phyloP scores from a whole-genome alignment of 805 yeast species.

The Yarrowia sp. region DNA sequence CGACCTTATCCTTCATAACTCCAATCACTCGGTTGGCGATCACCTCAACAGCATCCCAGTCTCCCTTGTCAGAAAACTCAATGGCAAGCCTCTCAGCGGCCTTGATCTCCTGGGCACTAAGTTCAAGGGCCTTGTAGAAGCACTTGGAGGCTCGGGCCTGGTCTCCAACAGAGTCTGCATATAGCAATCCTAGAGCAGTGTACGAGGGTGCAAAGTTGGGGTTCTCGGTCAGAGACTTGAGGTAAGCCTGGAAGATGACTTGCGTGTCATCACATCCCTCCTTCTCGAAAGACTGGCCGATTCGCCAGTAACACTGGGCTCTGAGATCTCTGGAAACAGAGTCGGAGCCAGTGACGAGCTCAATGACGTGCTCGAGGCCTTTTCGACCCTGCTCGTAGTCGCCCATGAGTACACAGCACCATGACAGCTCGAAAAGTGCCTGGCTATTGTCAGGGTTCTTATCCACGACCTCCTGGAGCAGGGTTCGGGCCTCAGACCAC shows the following conservation, averaged over 20 bases:
- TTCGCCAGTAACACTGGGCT: conserved; percentile 65
- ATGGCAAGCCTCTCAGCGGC: conserved; percentile 73
- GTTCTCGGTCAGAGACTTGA: conserved; percentile 57
- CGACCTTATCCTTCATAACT: conserved; percentile 45
- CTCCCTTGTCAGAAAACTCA: conserved; percentile 60
- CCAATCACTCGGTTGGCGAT: conserved; percentile 63
- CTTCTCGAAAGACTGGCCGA: conserved; percentile 60
- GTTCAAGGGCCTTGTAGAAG: conserved; percentile 83
- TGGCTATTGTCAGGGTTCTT: conserved; percentile 52
- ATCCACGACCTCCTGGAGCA: conserved; percentile 51
- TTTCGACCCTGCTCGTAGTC: conserved; percentile 51
- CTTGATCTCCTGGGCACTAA: conserved; percentile 67
- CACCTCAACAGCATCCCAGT: conserved; percentile 83
- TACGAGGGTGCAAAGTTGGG: conserved; percentile 73
- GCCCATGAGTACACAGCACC: conserved; percentile 66
- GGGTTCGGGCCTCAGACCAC: conserved; percentile 49
- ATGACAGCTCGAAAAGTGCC: conserved; percentile 67
- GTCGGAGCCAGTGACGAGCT: conserved; percentile 48
- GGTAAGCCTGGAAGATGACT: conserved; percentile 54
- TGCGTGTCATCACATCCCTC: conserved; percentile 38
- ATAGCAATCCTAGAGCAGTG: conserved; percentile 76
- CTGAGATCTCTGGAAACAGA: conserved; percentile 51
- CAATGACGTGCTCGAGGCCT: conserved; percentile 47
- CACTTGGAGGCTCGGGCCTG: conserved; percentile 72
- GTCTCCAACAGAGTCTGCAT: conserved; percentile 57